A percentile compares a stretch with the other conserved stretches of the same genome.
Conservation (phyloP, 2,329 filamentous ascomycete species). For the Curvularia hawaiiensis region DNA sequence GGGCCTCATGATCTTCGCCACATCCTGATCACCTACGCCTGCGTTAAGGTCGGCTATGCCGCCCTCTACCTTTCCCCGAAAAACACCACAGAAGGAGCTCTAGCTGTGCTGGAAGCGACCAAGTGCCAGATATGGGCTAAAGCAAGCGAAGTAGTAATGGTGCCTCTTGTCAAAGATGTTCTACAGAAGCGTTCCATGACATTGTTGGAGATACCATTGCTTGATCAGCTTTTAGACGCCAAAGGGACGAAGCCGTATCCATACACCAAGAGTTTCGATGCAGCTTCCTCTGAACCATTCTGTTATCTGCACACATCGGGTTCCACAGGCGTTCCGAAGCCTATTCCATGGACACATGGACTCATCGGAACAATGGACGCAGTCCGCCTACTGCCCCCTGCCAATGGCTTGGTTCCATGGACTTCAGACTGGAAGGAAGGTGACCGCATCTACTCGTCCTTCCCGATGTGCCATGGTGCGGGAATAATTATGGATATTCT, state of each 20-base stretch:
- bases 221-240: constrained; percentile 22
- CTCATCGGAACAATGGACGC: constrained; percentile 47
- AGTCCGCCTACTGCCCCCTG: constrained; percentile 41
- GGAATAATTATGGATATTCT: constrained; percentile 52
- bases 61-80: constrained; percentile 29
- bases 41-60: constrained; percentile 48
- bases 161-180: constrained; percentile 18
- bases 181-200: constrained; percentile 18
- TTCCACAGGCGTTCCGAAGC: constrained; percentile 45
- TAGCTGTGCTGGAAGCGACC: constrained; percentile 27
- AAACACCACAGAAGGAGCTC: constrained; percentile 26
- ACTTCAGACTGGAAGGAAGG: constrained; percentile 29
- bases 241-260: constrained; percentile 16
- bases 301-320: constrained; percentile 45
- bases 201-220: constrained; percentile 19
- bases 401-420: constrained; percentile 30
- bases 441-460: constrained; percentile 36
- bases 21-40: constrained; percentile 45
- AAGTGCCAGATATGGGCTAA: constrained; percentile 27
- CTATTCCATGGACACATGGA: constrained; percentile 42
- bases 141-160: constrained; percentile 5
- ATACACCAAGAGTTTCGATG: constrained; percentile 27
- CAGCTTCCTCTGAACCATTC: constrained; percentile 30
- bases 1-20: constrained; percentile 47
- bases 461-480: constrained; percentile 47